A percentile compares a stretch with the other conserved stretches of the same genome.
Evolutionary conservation across 1,284 basidiomycete genomes (phyloP).

Genomic region (Leucoagaricus sp.): DNA sequence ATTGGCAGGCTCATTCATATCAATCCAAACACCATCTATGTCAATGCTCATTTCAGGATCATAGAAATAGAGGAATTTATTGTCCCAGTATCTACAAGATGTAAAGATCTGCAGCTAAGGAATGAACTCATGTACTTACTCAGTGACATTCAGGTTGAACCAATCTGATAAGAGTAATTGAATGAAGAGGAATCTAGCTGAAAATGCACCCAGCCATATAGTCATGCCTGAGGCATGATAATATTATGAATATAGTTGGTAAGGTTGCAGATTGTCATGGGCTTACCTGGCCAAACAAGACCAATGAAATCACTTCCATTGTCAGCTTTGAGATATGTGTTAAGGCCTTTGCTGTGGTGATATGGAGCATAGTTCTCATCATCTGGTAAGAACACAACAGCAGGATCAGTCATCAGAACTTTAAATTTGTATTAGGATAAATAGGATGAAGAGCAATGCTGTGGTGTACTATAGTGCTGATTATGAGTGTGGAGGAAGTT

Average conservation of each 20-base stretch:
- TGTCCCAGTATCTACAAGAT: conserved; percentile 56
- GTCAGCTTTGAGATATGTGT: conserved; percentile 63
- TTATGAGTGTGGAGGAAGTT: conserved; percentile 51
- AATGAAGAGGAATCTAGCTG: too few species aligned
- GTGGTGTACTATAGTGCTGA: conserved; percentile 55
- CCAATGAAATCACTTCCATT: conserved; percentile 64
- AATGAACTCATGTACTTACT: conserved; percentile 33
- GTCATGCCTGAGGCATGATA: conserved; percentile 48
- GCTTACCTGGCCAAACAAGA: conserved; percentile 68
- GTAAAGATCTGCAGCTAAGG: neutral
- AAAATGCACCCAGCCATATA: conserved; percentile 54
- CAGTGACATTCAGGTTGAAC: conserved; percentile 62
- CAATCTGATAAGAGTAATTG: conserved; percentile 46
- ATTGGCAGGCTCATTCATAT: conserved; percentile 73
- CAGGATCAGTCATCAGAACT: conserved; percentile 81
- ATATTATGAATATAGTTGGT: neutral
- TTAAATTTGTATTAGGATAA: neutral
- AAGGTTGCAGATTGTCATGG: neutral
- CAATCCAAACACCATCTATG: conserved; percentile 72
- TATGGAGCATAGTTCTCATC: conserved; percentile 49
- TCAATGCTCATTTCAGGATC: conserved; percentile 54
- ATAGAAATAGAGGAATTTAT: conserved; percentile 65
- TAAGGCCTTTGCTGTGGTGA: conserved; percentile 52
- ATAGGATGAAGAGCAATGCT: neutral
- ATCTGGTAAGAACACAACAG: conserved; percentile 51